Base-by-base conservation (phyloP, 345 rosid species). In the Clarkia xantiana region DNA sequence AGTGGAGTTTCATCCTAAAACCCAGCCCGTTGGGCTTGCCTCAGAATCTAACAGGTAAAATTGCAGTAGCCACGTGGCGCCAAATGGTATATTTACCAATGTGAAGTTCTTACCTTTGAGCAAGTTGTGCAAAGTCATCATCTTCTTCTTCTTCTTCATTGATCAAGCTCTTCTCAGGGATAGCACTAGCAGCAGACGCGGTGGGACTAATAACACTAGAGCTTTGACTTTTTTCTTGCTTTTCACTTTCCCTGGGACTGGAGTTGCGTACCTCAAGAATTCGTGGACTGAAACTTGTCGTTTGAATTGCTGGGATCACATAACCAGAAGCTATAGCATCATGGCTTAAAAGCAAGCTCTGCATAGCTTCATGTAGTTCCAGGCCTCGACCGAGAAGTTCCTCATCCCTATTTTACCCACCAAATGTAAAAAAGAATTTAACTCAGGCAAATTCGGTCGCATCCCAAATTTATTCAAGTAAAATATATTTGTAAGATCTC, bases 71-170 rank as follows among this genome's bases (percentile, higher is more conserved):
- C 1, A 29, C 36, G 7, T 29, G 36, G 36, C 8, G 9, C 8
- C 9, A 29, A 29, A 4, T 29, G 36, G 7, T 29, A 7, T 10
- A 2, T 29, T 29, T 29, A 29, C 36, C 1, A n/a, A n/a, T n/a
- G n/a, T n/a, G n/a, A n/a, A n/a, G n/a, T n/a, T n/a, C n/a, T n/a
- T 52, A 93, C 99, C 99, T 93, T 65, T 90, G 76, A 47, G 96
- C 99, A 54, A 93, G 78, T 71, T 74, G 94, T 17, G 95, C 81
- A 62, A 93, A 93, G 59, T 87, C 99, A 18, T 93, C 99, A 68
- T 91, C 98, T 66, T 91, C 98, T 60, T 79, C 93, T 13, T 89
- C 84, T 52, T 84, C 95, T 62, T 84, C 99, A 52, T 78, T 88
- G 25, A 80, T 47, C 9, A 66, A 70, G 62, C 59, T 61, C 63